These are phyloP conservation scores for Lepidium campestre DNA, from an alignment of 441 rosid species.

Conservation along the genomic window DNA sequence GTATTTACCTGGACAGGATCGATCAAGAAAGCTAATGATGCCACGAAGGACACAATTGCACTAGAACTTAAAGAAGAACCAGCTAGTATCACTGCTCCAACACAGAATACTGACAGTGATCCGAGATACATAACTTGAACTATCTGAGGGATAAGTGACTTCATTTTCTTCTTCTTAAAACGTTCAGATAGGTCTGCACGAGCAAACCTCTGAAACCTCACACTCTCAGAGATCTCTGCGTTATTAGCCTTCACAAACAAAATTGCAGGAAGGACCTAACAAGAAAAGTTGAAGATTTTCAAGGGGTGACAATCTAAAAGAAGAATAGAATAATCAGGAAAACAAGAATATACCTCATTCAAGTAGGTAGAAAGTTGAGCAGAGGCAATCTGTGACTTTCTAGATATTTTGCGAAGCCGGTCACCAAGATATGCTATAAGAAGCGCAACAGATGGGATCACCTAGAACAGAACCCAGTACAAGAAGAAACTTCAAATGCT, in stretches of 20 bases:
- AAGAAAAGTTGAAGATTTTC: too few relatives aligned
- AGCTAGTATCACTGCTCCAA: slow-evolving; percentile 62
- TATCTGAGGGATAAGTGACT: slow-evolving; percentile 81
- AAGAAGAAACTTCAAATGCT: too few relatives aligned
- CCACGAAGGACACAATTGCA: slow-evolving; percentile 66
- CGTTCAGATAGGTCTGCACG: slow-evolving; percentile 44
- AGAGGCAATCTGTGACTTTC: slow-evolving; percentile 56
- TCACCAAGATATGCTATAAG: slow-evolving; percentile 68
- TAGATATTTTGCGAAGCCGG: slow-evolving; percentile 66
- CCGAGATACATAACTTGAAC: slow-evolving; percentile 72
- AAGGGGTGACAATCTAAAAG: neutral
- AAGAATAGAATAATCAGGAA: neutral
- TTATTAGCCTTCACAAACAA: slow-evolving; percentile 89
- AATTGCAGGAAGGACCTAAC: slow-evolving; percentile 80
- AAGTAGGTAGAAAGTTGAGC: slow-evolving; percentile 74
- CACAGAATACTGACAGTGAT: slow-evolving; percentile 53
- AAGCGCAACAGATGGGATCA: slow-evolving; percentile 69
- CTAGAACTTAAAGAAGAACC: slow-evolving; percentile 57
- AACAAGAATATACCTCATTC: slow-evolving; percentile 52
- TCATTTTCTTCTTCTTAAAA: slow-evolving; percentile 85
- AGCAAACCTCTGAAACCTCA: slow-evolving; percentile 73
- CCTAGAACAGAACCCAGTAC: slow-evolving; percentile 29
- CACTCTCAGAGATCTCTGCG: slow-evolving; percentile 66
- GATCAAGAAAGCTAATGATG: slow-evolving; percentile 76
- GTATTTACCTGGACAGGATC: slow-evolving; percentile 82